Evolutionary conservation across 169 alveolate species (phyloP), one percentile per base, ranked within the genome.

Genomic region (Eimeria praecox): DNA sequence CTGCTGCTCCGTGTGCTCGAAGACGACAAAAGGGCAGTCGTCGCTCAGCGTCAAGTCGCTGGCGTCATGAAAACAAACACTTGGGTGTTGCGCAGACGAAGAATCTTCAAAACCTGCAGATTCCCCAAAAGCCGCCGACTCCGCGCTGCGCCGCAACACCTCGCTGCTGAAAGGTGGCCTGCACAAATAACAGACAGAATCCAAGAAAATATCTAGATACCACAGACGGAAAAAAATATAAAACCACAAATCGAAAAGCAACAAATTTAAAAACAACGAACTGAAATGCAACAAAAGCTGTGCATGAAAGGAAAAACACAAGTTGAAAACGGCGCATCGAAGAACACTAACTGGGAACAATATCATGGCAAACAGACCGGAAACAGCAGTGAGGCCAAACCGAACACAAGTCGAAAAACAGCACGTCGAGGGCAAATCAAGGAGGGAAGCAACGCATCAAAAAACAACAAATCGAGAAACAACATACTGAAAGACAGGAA

Each of bases 1-100:
- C 66, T 95, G 95, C 97, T 98, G 99, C 88, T 98, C 99, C 52
- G 97, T 87, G 95, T 97, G 97, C 93, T 98, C 99, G 71, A 98
- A 82, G 40, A 98, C 88, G n/a, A 98, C 99, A 27, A 98, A 56
- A 87, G 98, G 98, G 66, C 98, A 96, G 88, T 97, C 98, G 80
- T 98, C 98, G n/a, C 94, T 80, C 88, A 98, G 97, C 12, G 98
- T 82, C 46, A 98, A 92, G 78, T 98, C 98, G 3, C 49, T 64
- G 30, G 97, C 95, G 62, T 95, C 80, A 49, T 96, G 71, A 86
- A 97, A 96, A 87, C 96, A 96, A 80, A 96, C 90, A 42, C 97
- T 90, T 27, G 97, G 97, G 92, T 97, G 98, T 59, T 83, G 85
- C 82, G 80, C 46, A 52, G 93, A 90, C 10, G 94, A 97, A 30